Evolutionary conservation across 805 yeast genomes (phyloP), one percentile per base, ranked within the genome.

Genomic region (Pichia nakasei): DNA sequence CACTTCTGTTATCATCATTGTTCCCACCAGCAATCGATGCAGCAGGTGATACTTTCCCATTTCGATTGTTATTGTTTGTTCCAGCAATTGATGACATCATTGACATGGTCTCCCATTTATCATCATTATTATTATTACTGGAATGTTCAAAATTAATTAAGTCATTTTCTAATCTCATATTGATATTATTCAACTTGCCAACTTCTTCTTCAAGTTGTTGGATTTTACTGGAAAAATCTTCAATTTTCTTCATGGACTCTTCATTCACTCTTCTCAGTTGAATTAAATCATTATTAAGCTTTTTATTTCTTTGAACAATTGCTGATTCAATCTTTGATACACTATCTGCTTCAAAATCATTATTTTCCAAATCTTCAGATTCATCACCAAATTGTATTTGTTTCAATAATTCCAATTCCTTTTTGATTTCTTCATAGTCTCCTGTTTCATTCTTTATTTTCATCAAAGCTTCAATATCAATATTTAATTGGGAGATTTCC

Each of bases 351-450:
- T 55, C 64, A 2, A 58, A 67, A 12, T 63, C 46, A 22, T 35
- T 44, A n/a, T 6, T 32, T 9, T 33, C 42, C 5, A 86, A 59
- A 21, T 35, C 17, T 9, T 48, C 61, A 7, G 54, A 60, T 9
- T 56, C 64, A 24, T 49, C 55, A 4, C 89, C 89, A 63, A 87
- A 83, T 54, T 85, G 86, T 33, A 87, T 80, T 49, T 81, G 80
- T 57, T 82, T 78, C 48, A 88, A 59, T 22, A 87, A 74, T 18
- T 72, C 74, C 50, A 89, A 66, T 55, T 89, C 96, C 40, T 76
- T 74, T 58, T 86, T 87, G 39, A 88, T 59, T 48, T 85, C 88
- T 42, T 84, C 88, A 60, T 89, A 88, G 57, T 88, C 96, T 2
- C 71, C 64, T 41, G 78, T 75, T 27, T 66, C 60, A 3, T 65